Evolutionary conservation across 2,329 filamentous ascomycete genomes (phyloP), one percentile per base, ranked within the genome.

Genomic region (Pestalotiopsis sp.): DNA sequence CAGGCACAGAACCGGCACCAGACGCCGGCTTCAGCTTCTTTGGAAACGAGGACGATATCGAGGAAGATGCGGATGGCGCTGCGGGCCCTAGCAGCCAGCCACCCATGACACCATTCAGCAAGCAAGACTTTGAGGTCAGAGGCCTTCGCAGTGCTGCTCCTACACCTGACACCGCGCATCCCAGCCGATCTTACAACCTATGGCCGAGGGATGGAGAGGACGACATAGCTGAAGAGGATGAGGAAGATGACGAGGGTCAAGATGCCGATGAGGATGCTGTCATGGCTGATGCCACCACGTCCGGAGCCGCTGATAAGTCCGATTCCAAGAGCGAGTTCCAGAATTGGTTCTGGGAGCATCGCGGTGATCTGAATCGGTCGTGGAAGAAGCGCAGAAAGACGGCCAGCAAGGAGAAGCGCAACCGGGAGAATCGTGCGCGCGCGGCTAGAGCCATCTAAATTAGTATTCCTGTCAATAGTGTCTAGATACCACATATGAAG

Each of bases 121-220:
- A 91, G 71, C 88, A 91, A 73, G 95, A 98, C 73, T 84, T 95
- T 38, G 91, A 94, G 74, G 89, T 85, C 81, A 88, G 94, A 71
- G 89, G 88, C 65, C 78, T 93, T n/a, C 88, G 96, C 68, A 98
- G 94, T 77, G 94, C 94, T 5, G 96, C 96, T 2, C 96, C 96
- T 0, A 99, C 96, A 0, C 96, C 96, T 0, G 96, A 99, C 77
- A 98, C 96, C 0, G 94, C 94, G 1, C 90, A 94, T 69, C 90
- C 93, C 2, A 90, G 85, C 56, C 88, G 89, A 36, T 86, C 84
- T 68, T 91, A 91, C 76, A 84, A 85, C 71, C 84, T 91, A 31
- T 90, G 87, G 85, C 80, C 86, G 56, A 81, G 75, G 9, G 70
- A 71, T 6, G 65, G 66, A 2, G 73, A 72, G 11, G 72, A 73